Percentiles rank a stretch among this genome's conserved stretches.
Evolutionary conservation across 345 rosid species (phyloP).

Genomic region (Pistacia vera): DNA sequence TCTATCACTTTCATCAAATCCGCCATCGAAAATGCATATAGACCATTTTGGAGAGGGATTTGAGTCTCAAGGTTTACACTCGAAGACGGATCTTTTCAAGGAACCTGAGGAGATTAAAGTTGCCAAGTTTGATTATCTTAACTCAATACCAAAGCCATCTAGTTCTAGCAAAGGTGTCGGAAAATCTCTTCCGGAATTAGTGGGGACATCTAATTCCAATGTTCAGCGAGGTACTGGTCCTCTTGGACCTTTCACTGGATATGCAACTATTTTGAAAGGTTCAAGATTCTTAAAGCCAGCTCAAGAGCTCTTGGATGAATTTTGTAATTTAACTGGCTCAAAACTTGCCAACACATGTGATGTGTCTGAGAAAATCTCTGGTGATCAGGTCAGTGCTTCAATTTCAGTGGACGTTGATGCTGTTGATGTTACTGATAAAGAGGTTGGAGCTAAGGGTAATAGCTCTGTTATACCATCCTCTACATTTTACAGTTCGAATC

Average conservation of each 20-base stretch:
- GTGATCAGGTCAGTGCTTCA: conserved; percentile 25
- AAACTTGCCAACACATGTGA: conserved; percentile 16
- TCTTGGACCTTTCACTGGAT: conserved; percentile 78
- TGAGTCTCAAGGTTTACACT: conserved; percentile 16
- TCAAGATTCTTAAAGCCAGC: conserved; percentile 63
- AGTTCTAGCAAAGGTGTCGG: conserved; percentile 26
- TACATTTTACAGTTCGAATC: conserved; percentile 30
- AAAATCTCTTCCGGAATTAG: conserved; percentile 31
- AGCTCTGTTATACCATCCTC: conserved; percentile 21
- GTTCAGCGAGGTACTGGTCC: conserved; percentile 45
- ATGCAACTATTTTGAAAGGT: conserved; percentile 61
- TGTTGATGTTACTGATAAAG: conserved; percentile 19
- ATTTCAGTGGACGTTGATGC: conserved; percentile 19
- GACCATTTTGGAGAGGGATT: conserved; percentile 29
- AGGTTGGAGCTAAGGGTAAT: conserved; percentile 15
- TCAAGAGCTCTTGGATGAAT: conserved; percentile 49
- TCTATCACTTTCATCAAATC: conserved; percentile 56
- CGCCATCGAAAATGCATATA: conserved; percentile 14
- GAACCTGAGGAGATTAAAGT: conserved; percentile 27
- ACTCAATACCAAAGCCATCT: conserved; percentile 30
- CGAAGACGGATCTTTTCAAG: conserved; percentile 13
- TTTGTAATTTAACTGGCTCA: conserved; percentile 27
- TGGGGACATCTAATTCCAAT: conserved; percentile 27
- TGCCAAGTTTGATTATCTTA: background rate
- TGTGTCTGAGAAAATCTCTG: conserved; percentile 19